phyloP scores from a whole-genome alignment of 208 protist species.

The Entamoeba invadens region DNA sequence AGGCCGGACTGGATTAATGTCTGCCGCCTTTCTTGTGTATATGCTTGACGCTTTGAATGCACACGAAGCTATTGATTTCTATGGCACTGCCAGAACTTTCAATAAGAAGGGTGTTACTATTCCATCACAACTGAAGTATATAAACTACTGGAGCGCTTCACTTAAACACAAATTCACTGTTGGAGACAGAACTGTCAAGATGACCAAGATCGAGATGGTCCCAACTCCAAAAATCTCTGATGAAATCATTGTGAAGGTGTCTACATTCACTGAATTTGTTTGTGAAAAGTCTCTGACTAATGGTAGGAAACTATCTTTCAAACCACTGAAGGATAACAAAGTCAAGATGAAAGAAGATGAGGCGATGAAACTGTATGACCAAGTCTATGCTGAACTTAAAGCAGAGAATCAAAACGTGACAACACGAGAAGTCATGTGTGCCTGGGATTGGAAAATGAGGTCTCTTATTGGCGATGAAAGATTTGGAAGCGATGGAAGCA shows the following conservation, averaged over 20 bases:
- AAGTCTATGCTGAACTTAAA: neutral
- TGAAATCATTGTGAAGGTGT: neutral
- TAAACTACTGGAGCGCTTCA: neutral
- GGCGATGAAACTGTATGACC: neutral
- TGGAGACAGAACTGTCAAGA: neutral
- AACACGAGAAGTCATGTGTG: neutral
- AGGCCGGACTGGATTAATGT: neutral
- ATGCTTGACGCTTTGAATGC: neutral
- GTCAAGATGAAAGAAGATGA: neutral
- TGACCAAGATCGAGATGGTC: neutral
- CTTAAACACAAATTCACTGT: neutral
- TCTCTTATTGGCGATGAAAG: neutral
- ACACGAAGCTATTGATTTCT: neutral
- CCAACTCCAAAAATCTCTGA: neutral
- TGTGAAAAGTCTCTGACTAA: neutral
- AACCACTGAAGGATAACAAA: neutral
- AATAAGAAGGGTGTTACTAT: constrained; percentile 4
- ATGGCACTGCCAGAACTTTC: neutral
- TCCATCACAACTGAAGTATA: constrained; percentile 7
- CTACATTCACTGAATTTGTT: neutral
- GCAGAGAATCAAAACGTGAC: neutral
- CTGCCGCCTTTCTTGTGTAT: neutral
- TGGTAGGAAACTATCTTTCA: neutral
- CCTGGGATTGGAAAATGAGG: neutral
- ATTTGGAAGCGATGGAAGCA: neutral